Base-by-base conservation (phyloP, 768 basidiomycete genomes). In the Leccinum sublutescens region DNA sequence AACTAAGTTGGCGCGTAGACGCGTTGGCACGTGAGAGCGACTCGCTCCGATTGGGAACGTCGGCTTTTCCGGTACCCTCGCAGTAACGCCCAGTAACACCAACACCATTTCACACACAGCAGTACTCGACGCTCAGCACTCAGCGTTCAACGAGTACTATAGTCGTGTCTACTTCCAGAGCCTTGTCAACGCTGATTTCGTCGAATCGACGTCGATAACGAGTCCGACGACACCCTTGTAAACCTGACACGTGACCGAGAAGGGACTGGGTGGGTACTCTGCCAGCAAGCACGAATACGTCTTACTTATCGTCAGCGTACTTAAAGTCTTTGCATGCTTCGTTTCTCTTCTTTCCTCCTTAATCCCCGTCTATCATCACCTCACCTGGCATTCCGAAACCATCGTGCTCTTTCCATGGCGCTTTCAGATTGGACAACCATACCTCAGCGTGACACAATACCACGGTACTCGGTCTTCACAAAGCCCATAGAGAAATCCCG, bases 401-500 rank as follows among this genome's bases (percentile, higher is more conserved):
- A 5, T 40, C 72, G 66, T 14, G 14, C 6, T 49, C 55, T 75
- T 45, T 34, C 63, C 36, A 75, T 73, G 70, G 31, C 58, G 12
- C 1, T 62, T 21, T 53, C 60, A 56, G 64, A 71, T 21, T 74
- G 72, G 72, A 27, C 12, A 7, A n/a, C 4, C 10, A 19, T 67
- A 8, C 61, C 66, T n/a, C 59, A 45, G 15, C 57, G 50, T 8
- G 63, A 50, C 27, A 38, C 64, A 2, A 64, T 71, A 25, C 84
- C 83, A 3, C 72, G 79, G 0, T 86, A 83, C 66, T 78, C 74
- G 5, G 69, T 85, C 36, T 93, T 83, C 77, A 77, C 73, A 15
- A 82, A 79, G 56, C 73, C 81, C 8, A 81, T 95, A 60, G 80
- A 86, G 59, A 86, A 87, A 73, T 88, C 91, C 0, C 80, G 80